Evolutionary conservation across 2,329 filamentous ascomycete genomes (phyloP).

Genomic region (Ceratocystis cubensis): DNA sequence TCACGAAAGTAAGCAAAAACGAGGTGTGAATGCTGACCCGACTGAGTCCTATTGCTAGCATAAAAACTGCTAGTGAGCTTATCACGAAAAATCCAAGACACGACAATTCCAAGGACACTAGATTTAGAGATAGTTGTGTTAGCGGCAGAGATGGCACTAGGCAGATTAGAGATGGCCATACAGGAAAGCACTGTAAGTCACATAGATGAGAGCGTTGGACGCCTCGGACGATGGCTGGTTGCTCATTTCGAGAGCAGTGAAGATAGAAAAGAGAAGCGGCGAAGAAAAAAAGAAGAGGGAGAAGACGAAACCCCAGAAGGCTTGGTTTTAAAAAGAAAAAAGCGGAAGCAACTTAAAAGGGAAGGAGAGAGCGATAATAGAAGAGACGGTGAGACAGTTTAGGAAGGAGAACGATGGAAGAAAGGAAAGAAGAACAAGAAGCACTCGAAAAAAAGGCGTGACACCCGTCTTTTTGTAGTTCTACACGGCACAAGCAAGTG

Average conservation of each 20-base stretch:
- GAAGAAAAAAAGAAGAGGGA: conserved; percentile 16
- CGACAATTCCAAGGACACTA: conserved; percentile 50
- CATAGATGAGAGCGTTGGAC: conserved; percentile 72
- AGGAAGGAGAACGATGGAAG: background rate
- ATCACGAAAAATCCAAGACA: conserved; percentile 46
- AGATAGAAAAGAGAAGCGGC: background rate
- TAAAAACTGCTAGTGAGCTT: conserved; percentile 61
- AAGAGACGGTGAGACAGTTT: background rate
- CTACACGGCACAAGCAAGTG: background rate
- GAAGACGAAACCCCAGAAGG: background rate
- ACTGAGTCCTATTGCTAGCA: conserved; percentile 68
- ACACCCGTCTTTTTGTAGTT: conserved; percentile 6
- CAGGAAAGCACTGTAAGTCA: conserved; percentile 68
- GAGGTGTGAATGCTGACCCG: conserved; percentile 45
- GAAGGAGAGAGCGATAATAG: background rate
- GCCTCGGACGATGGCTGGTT: conserved; percentile 54
- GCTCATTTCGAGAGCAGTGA: conserved; percentile 35
- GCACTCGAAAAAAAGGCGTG: background rate
- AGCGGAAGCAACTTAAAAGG: background rate
- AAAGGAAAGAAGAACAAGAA: conserved; percentile 10
- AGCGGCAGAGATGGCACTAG: background rate
- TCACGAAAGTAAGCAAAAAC: conserved; percentile 18
- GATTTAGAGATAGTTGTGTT: background rate
- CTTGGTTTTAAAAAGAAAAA: background rate
- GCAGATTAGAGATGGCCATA: conserved; percentile 29